phyloP scores from a whole-genome alignment of 2,329 filamentous ascomycete species.

The Sporothrix brunneoviolacea region DNA sequence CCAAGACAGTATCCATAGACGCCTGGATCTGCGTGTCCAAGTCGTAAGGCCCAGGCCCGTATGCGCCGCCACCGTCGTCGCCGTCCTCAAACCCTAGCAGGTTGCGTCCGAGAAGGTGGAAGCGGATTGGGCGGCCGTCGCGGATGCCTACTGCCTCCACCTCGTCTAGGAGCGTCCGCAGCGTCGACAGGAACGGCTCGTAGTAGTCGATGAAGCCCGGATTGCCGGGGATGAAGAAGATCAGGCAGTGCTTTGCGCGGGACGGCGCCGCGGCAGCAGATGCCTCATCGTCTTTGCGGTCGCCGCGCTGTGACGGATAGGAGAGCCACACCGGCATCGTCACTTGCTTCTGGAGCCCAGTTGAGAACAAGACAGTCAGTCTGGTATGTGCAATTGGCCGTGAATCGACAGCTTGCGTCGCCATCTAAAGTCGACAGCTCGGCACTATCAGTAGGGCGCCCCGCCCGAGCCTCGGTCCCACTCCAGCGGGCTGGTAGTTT shows the following conservation, averaged over 20 bases:
- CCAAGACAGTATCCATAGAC: constrained; percentile 34
- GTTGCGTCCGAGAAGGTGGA: constrained; percentile 53
- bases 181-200: constrained; percentile 53
- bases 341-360: too few relatives aligned
- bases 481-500: too few relatives aligned
- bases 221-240: constrained; percentile 72
- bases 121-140: constrained; percentile 25
- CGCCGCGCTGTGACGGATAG: constrained; percentile 11
- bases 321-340: constrained; percentile 15
- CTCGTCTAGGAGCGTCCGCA: constrained; percentile 47
- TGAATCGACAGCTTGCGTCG: too few relatives aligned
- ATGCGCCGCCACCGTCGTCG: constrained; percentile 40
- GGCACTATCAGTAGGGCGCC: too few relatives aligned
- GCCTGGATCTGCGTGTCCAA: constrained; percentile 48
- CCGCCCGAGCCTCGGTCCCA: too few relatives aligned
- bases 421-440: too few relatives aligned
- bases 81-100: constrained; percentile 52
- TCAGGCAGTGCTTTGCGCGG: constrained; percentile 32
- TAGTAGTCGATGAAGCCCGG: constrained; percentile 73
- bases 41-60: constrained; percentile 37
- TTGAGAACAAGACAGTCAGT: too few relatives aligned
- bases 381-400: too few relatives aligned
- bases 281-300: background rate
- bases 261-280: background rate
- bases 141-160: constrained; percentile 24